Conservation (phyloP, 805 yeast species). For the Starmerella kuoi region DNA sequence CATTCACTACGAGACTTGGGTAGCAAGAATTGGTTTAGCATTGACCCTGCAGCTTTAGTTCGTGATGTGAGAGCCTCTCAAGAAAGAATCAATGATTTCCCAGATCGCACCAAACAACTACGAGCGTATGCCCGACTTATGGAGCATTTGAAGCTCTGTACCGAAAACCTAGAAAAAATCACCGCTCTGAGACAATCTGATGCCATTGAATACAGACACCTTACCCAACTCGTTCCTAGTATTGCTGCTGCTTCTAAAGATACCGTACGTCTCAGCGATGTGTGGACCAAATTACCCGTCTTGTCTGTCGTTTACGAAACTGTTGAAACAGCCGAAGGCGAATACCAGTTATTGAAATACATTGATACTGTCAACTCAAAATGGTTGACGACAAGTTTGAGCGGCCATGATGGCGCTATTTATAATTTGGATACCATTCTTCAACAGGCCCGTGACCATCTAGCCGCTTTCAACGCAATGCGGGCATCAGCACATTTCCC, state of each 20-base stretch:
- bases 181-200: slow-evolving; percentile 32
- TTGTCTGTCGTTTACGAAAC: slow-evolving; percentile 37
- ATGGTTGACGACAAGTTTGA: slow-evolving; percentile 48
- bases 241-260: not conserved
- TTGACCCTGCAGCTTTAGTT: not conserved
- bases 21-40: not conserved
- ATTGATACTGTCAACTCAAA: slow-evolving; percentile 37
- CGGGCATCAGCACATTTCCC: slow-evolving; percentile 50
- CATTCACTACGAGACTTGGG: not conserved
- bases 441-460: slow-evolving; percentile 46
- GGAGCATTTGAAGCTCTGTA: not conserved
- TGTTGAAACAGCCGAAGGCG: slow-evolving; percentile 58
- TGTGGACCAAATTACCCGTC: slow-evolving; percentile 41
- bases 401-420: slow-evolving; percentile 43
- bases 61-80: not conserved
- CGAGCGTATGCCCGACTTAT: not conserved
- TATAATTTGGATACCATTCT: slow-evolving; percentile 56
- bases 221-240: slow-evolving; percentile 35
- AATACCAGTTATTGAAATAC: slow-evolving; percentile 49
- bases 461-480: slow-evolving; percentile 57
- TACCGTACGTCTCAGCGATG: slow-evolving; percentile 41
- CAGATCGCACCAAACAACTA: not conserved
- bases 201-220: slow-evolving; percentile 52
- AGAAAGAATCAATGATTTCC: not conserved
- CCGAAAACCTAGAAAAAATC: not conserved